These are phyloP conservation scores for Leccinum broughii DNA, from an alignment of 768 basidiomycete genomes.

Conservation along the genomic window DNA sequence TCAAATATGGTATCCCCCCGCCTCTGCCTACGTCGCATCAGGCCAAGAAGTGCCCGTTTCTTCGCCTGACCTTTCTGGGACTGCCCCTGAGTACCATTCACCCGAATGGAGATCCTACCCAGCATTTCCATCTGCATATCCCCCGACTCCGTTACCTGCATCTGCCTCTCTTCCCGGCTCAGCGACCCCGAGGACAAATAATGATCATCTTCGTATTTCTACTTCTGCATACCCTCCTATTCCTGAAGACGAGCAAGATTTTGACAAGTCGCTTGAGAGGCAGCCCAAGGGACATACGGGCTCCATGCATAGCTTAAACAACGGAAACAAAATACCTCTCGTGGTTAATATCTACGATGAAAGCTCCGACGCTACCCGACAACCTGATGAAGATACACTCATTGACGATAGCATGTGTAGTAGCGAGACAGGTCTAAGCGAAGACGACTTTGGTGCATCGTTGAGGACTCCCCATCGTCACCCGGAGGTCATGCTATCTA, in stretches of 20 bases:
- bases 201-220: conserved; percentile 5
- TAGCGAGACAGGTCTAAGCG: conserved; percentile 29
- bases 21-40: conserved; percentile 38
- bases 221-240: conserved; percentile 30
- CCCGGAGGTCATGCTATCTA: conserved; percentile 20
- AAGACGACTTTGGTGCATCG: conserved; percentile 67
- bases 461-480: conserved; percentile 58
- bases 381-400: conserved; percentile 22
- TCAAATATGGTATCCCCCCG: conserved; percentile 64
- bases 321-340: conserved; percentile 36
- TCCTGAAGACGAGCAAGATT: conserved; percentile 57
- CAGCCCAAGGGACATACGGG: conserved; percentile 61
- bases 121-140: conserved; percentile 76
- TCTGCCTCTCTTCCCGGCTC: conserved; percentile 35
- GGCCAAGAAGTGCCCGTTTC: conserved; percentile 15
- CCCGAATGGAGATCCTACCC: conserved; percentile 78
- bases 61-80: conserved; percentile 22
- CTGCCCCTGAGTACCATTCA: conserved; percentile 33
- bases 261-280: conserved; percentile 68
- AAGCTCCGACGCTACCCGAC: conserved; percentile 2
- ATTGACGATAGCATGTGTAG: conserved; percentile 28
- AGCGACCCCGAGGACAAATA: conserved; percentile 6
- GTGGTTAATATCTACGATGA: conserved; percentile 41
- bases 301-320: conserved; percentile 63
- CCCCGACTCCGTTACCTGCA: conserved; percentile 59